These are phyloP conservation scores for Entonaema liquescens DNA, from an alignment of 495 filamentous ascomycete genomes.

Conservation along the genomic window DNA sequence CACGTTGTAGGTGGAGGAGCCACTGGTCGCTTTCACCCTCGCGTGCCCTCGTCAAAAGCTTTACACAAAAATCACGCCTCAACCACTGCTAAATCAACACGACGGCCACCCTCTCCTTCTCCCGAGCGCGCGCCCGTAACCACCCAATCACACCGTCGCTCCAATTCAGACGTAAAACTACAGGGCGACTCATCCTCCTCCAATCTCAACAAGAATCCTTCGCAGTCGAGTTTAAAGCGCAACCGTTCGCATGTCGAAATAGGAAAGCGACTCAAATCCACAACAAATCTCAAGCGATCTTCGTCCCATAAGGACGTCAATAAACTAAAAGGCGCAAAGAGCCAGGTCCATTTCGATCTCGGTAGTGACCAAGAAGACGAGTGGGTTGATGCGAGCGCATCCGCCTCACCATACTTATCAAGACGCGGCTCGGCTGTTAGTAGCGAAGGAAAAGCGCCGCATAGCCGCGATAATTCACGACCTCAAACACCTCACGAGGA, in stretches of 20 bases:
- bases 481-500: conserved; percentile 34
- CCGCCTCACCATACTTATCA: conserved; percentile 63
- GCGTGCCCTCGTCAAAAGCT: conserved; percentile 56
- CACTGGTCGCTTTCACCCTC: conserved; percentile 49
- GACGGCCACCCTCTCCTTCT: conserved; percentile 48
- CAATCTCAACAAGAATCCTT: conserved; percentile 57
- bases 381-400: conserved; percentile 65
- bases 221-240: conserved; percentile 56
- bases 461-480: conserved; percentile 33
- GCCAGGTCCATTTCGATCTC: conserved; percentile 61
- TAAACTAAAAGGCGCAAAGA: conserved; percentile 49
- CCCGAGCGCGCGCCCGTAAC: conserved; percentile 44
- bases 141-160: conserved; percentile 53
- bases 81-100: conserved; percentile 52
- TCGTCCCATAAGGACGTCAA: conserved; percentile 52
- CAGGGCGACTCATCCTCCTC: conserved; percentile 46
- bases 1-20: conserved; percentile 56
- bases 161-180: conserved; percentile 54
- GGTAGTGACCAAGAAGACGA: conserved; percentile 61
- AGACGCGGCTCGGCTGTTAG: conserved; percentile 57
- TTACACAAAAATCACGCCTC: conserved; percentile 56
- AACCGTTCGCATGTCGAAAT: conserved; percentile 60
- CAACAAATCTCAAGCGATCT: conserved; percentile 55
- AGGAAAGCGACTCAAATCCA: conserved; percentile 57
- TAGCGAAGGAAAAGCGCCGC: conserved; percentile 40